A percentile compares a stretch with the other conserved stretches of the same genome.
These are phyloP conservation scores for Aspergillus alliaceus DNA, from an alignment of 2,329 filamentous ascomycete species.

Conservation along the genomic window DNA sequence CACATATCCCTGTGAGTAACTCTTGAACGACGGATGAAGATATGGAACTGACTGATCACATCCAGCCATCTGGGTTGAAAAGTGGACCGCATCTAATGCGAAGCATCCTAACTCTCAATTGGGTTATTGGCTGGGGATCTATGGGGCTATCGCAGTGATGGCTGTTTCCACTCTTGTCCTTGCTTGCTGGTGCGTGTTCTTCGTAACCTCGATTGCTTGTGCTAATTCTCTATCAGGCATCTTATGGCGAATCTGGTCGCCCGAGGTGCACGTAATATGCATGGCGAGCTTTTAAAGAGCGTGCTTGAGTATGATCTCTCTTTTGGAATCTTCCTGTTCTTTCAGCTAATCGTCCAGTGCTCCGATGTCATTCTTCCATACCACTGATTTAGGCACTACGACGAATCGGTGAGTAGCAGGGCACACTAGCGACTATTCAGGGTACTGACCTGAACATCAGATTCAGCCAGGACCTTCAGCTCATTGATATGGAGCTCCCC, in stretches of 20 bases:
- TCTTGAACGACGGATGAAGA: neutral
- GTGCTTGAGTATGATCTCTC: neutral
- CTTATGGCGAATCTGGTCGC: neutral
- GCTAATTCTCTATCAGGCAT: neutral
- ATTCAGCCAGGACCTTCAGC: constrained; percentile 9
- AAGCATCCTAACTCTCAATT: neutral
- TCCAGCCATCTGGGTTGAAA: neutral
- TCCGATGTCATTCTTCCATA: constrained; percentile 16
- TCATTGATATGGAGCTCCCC: constrained; percentile 18
- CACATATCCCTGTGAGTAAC: neutral
- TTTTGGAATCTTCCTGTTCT: neutral
- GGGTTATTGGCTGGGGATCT: neutral
- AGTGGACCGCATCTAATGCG: neutral
- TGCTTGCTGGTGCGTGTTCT: neutral
- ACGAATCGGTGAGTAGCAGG: constrained; percentile 6
- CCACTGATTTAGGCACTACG: constrained; percentile 10
- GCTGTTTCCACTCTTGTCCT: neutral
- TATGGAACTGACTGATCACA: neutral
- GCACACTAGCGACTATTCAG: no score
- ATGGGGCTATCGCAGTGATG: neutral
- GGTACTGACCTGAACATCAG: neutral
- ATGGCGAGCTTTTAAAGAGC: neutral
- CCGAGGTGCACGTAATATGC: neutral
- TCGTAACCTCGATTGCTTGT: no score
- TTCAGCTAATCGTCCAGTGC: constrained; percentile 6